Conservation (phyloP, 768 basidiomycete species). For the Lactarius deliciosus region DNA sequence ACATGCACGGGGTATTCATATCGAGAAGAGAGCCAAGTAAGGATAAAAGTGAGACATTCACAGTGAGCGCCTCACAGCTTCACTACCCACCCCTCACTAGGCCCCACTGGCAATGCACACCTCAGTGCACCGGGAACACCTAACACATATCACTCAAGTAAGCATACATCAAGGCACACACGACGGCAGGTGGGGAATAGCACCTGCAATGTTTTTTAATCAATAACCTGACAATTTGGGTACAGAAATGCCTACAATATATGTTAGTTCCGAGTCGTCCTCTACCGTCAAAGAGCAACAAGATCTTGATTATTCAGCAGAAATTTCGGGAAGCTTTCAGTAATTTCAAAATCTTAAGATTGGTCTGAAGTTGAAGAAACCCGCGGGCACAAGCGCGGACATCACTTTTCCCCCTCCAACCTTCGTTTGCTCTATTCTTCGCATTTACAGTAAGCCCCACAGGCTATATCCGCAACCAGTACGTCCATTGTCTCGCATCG, state of each 20-base stretch:
- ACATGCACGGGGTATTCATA: slow-evolving; percentile 4
- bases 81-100: background rate
- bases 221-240: background rate
- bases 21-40: background rate
- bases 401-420: background rate
- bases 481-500: background rate
- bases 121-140: background rate
- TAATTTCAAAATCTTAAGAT: background rate
- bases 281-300: background rate
- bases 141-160: background rate
- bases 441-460: background rate
- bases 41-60: background rate
- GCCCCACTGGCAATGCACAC: background rate
- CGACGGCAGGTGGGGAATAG: background rate
- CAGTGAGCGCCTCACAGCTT: background rate
- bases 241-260: background rate
- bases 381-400: no score
- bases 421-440: background rate
- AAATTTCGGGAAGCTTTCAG: background rate
- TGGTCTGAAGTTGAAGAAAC: no score
- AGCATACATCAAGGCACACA: background rate
- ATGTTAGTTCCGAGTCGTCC: background rate
- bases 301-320: background rate
- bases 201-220: background rate
- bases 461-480: slow-evolving; percentile 3